These are phyloP conservation scores for Collybia mongolica DNA, from an alignment of 768 basidiomycete species.

Conservation along the genomic window DNA sequence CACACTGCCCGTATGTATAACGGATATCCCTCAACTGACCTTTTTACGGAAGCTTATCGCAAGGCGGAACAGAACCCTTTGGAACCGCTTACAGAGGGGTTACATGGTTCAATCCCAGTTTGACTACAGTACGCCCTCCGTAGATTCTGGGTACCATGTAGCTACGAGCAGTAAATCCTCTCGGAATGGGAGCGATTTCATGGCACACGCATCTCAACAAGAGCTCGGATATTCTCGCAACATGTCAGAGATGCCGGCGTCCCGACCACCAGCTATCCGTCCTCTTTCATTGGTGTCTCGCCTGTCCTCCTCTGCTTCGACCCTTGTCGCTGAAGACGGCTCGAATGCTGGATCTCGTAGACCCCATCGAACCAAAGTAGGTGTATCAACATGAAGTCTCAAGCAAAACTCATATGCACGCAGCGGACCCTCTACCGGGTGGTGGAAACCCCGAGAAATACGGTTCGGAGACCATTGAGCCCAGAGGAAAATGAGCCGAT, in stretches of 20 bases:
- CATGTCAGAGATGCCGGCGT: neutral
- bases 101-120: conserved; percentile 29
- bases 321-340: conserved; percentile 22
- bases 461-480: too few species aligned
- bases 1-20: neutral
- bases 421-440: too few species aligned
- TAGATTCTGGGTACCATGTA: conserved; percentile 1
- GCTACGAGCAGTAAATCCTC: conserved; percentile 1
- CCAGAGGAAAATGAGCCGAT: too few species aligned
- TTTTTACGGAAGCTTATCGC: conserved; percentile 12
- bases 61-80: conserved; percentile 22
- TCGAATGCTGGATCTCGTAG: conserved; percentile 2
- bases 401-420: too few species aligned
- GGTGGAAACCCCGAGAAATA: too few species aligned
- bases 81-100: conserved; percentile 21
- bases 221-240: too few species aligned
- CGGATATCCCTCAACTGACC: neutral
- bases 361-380: too few species aligned
- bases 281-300: conserved; percentile 12
- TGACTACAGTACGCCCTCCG: conserved; percentile 8
- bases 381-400: too few species aligned
- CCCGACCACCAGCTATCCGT: conserved; percentile 3
- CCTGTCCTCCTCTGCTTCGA: conserved; percentile 18
- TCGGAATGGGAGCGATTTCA: neutral
- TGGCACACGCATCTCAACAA: too few species aligned